Conservation (phyloP, 2,329 filamentous ascomycete genomes). For the Fusarium sp. region DNA sequence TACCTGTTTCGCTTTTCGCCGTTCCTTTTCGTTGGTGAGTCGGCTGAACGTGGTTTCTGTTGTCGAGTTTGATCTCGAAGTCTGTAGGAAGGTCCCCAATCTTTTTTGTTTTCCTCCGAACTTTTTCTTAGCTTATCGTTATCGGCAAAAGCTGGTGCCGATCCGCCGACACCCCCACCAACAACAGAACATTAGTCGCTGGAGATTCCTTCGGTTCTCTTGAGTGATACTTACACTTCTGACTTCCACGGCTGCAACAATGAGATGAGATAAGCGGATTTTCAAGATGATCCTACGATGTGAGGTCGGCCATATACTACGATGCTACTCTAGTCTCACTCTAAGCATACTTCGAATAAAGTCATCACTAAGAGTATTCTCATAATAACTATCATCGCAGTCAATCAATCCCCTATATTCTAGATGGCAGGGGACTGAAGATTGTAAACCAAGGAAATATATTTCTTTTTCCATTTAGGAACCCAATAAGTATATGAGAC, state of each 20-base stretch:
- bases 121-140: slow-evolving; percentile 26
- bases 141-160: slow-evolving; percentile 38
- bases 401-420: neutral
- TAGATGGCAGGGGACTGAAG: neutral
- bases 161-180: slow-evolving; percentile 32
- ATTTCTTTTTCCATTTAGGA: slow-evolving; percentile 40
- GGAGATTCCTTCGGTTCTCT: neutral
- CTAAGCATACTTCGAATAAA: neutral
- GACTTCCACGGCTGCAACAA: neutral
- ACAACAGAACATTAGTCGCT: neutral
- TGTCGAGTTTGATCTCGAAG: slow-evolving; percentile 15
- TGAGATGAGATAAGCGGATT: neutral
- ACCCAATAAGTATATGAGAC: slow-evolving; percentile 30
- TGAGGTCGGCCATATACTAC: neutral
- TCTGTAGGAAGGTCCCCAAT: slow-evolving; percentile 25
- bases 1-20: neutral
- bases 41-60: slow-evolving; percentile 5
- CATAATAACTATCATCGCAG: neutral
- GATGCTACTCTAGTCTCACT: neutral
- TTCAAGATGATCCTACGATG: neutral
- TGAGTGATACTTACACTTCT: slow-evolving; percentile 2
- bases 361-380: neutral
- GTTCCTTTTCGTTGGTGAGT: neutral
- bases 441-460: slow-evolving; percentile 28
- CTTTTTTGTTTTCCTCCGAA: slow-evolving; percentile 30